Evolutionary conservation across 305 asterid genomes (phyloP).

Genomic region (Fraxinus xanthoxyloides): DNA sequence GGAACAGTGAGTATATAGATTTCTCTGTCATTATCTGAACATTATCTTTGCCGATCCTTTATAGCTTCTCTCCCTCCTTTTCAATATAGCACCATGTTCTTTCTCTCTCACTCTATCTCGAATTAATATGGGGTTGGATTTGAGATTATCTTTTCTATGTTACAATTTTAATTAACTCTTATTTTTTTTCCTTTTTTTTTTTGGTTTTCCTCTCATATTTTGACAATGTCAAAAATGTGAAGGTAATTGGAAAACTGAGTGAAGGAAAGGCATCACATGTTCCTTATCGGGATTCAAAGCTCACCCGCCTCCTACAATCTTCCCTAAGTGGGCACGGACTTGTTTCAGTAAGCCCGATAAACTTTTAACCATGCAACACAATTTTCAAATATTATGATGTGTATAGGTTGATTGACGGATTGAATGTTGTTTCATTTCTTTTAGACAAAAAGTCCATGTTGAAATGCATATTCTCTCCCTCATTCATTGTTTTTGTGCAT

Average conservation of each 20-base stretch:
- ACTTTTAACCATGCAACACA: background rate
- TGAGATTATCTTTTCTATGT: background rate
- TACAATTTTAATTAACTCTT: background rate
- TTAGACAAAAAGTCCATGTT: background rate
- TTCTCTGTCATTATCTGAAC: background rate
- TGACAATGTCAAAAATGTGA: slow-evolving; percentile 22
- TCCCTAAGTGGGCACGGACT: slow-evolving; percentile 96
- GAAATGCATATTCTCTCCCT: background rate
- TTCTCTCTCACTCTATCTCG: background rate
- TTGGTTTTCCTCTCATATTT: slow-evolving; percentile 6
- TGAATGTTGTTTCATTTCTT: background rate
- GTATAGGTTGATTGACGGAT: background rate
- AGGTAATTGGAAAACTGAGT: slow-evolving; percentile 99
- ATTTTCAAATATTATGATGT: slow-evolving; percentile 11
- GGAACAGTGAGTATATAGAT: slow-evolving; percentile 77
- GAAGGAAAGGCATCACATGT: slow-evolving; percentile 96
- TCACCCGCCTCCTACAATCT: slow-evolving; percentile 91
- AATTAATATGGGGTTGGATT: background rate
- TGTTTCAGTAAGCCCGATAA: slow-evolving; percentile 72
- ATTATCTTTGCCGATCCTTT: slow-evolving; percentile 4
- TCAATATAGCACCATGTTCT: background rate
- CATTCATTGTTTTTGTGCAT: background rate
- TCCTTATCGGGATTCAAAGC: slow-evolving; percentile 97
- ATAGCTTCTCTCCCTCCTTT: slow-evolving; percentile 7
- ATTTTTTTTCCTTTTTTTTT: background rate